Conservation (phyloP, 805 yeast species). For the Yarrowia yakushimensis region DNA sequence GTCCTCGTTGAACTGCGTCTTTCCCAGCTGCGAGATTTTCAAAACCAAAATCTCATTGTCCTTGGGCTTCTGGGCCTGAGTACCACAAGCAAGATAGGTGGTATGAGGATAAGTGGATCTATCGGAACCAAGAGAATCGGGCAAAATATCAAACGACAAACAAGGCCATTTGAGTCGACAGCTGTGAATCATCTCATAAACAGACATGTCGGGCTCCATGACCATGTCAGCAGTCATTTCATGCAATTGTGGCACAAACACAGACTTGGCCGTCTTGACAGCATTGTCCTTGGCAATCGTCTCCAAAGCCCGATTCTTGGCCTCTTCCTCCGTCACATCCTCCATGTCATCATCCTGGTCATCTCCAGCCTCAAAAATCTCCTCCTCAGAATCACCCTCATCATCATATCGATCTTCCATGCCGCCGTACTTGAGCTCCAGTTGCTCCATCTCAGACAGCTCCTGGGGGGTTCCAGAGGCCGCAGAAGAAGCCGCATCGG, state of each 20-base stretch:
- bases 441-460: slow-evolving; percentile 24
- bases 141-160: slow-evolving; percentile 81
- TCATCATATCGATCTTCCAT: slow-evolving; percentile 69
- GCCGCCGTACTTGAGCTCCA: slow-evolving; percentile 47
- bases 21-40: slow-evolving; percentile 75
- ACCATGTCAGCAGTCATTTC: slow-evolving; percentile 95
- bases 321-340: slow-evolving; percentile 46
- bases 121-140: slow-evolving; percentile 81
- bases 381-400: slow-evolving; percentile 79
- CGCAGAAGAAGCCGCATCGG: neutral
- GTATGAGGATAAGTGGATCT: slow-evolving; percentile 89
- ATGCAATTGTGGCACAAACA: slow-evolving; percentile 85
- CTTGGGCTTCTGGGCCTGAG: slow-evolving; percentile 82
- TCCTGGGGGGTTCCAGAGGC: neutral
- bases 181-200: slow-evolving; percentile 93
- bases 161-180: slow-evolving; percentile 97
- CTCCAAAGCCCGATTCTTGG: slow-evolving; percentile 30
- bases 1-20: slow-evolving; percentile 82
- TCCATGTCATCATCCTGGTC: slow-evolving; percentile 79
- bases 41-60: slow-evolving; percentile 86
- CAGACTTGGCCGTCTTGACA: slow-evolving; percentile 38
- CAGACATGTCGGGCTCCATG: slow-evolving; percentile 92
- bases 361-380: slow-evolving; percentile 68
- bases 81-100: slow-evolving; percentile 81
- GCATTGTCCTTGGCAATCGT: slow-evolving; percentile 33